These are phyloP conservation scores for Warburgia ugandensis DNA, from an alignment of 164 flowering plant species.

Conservation along the genomic window DNA sequence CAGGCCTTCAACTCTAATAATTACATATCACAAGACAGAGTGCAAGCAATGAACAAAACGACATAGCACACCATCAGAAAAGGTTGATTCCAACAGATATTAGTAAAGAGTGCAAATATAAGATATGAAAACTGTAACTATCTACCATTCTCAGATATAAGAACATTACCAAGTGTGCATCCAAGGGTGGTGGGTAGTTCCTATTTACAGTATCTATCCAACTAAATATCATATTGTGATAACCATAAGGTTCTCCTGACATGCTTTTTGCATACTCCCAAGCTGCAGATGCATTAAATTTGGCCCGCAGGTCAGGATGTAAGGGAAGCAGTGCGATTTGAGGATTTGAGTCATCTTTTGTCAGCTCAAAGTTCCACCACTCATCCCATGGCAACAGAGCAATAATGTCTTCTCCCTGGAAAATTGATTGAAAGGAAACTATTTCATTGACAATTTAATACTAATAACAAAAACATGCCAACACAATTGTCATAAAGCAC, in stretches of 20 bases:
- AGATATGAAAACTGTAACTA: no score
- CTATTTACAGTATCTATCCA: conserved; percentile 83
- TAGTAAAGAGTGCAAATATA: no score
- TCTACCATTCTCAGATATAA: no score
- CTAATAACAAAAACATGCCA: neutral
- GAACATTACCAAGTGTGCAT: conserved; percentile 74
- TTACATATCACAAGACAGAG: no score
- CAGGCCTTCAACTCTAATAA: no score
- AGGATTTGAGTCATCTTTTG: conserved; percentile 85
- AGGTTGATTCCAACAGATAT: no score
- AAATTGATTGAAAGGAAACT: neutral
- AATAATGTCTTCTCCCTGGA: conserved; percentile 84
- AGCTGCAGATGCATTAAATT: conserved; percentile 88
- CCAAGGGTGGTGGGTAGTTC: conserved; percentile 94
- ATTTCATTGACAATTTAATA: neutral
- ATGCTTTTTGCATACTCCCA: conserved; percentile 93
- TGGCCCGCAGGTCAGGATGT: conserved; percentile 81
- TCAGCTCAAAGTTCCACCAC: conserved; percentile 93
- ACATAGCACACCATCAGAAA: no score
- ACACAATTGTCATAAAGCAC: no score
- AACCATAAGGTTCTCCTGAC: conserved; percentile 81
- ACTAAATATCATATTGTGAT: conserved; percentile 93
- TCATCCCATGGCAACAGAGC: conserved; percentile 92
- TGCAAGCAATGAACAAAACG: no score
- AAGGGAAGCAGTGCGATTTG: conserved; percentile 93